phyloP scores from a whole-genome alignment of 345 rosid genomes.

The Aquilaria sinensis region DNA sequence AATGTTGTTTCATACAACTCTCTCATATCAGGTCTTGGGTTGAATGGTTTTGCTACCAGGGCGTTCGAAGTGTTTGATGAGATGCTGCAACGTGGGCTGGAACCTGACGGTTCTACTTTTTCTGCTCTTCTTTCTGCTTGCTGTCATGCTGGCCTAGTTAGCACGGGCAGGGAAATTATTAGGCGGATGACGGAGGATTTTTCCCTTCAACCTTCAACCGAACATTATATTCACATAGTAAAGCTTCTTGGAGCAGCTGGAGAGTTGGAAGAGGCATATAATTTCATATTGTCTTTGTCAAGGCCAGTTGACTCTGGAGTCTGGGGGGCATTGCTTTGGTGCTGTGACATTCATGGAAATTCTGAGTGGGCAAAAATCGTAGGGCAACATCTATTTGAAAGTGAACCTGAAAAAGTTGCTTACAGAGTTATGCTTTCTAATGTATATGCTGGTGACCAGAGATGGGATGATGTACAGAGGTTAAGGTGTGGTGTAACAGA shows the following conservation, averaged over 20 bases:
- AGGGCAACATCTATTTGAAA: slow-evolving; percentile 42
- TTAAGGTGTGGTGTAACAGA: slow-evolving; percentile 40
- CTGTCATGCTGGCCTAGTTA: slow-evolving; percentile 68
- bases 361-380: slow-evolving; percentile 57
- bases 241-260: slow-evolving; percentile 78
- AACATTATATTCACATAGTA: slow-evolving; percentile 72
- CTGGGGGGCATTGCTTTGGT: slow-evolving; percentile 82
- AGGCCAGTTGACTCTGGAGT: slow-evolving; percentile 67
- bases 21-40: slow-evolving; percentile 57
- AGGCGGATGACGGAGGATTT: slow-evolving; percentile 63
- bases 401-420: slow-evolving; percentile 48
- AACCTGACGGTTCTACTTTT: slow-evolving; percentile 68
- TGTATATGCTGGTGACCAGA: slow-evolving; percentile 64
- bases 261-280: slow-evolving; percentile 61
- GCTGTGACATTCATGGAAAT: slow-evolving; percentile 58
- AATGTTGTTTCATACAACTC: slow-evolving; percentile 64
- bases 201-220: slow-evolving; percentile 44
- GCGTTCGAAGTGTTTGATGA: slow-evolving; percentile 60
- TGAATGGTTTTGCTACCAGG: slow-evolving; percentile 56
- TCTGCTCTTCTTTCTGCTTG: slow-evolving; percentile 75
- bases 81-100: slow-evolving; percentile 37
- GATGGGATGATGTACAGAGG: slow-evolving; percentile 61
- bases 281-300: slow-evolving; percentile 45
- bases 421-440: slow-evolving; percentile 75
- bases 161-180: slow-evolving; percentile 51